Conservation (phyloP, 768 basidiomycete species). For the Lactarius trivialis region DNA sequence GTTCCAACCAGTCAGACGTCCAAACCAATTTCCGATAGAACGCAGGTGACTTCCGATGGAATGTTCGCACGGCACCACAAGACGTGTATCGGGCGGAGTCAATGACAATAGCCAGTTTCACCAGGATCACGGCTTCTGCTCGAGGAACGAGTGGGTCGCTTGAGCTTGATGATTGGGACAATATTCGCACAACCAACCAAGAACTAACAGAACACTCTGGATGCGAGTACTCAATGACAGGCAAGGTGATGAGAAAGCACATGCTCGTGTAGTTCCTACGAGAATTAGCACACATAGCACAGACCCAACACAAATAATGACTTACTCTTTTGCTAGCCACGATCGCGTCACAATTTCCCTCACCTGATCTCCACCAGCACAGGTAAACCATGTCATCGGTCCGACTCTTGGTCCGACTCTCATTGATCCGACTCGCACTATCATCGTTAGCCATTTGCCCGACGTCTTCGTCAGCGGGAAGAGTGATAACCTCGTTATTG, state of each 20-base stretch:
- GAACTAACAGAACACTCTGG: background rate
- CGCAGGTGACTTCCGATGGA: background rate
- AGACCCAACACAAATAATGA: background rate
- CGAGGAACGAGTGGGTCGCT: background rate
- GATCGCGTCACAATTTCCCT: background rate
- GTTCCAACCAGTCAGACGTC: background rate
- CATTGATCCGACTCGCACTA: background rate
- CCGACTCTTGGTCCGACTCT: background rate
- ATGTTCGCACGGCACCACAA: background rate
- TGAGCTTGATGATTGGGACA: background rate
- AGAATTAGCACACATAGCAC: background rate
- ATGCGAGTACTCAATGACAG: constrained; percentile 1
- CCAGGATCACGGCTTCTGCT: background rate
- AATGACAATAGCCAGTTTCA: background rate
- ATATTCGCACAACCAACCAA: background rate
- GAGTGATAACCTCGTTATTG: background rate
- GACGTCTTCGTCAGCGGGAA: background rate
- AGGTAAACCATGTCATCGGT: constrained; percentile 16
- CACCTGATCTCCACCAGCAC: constrained; percentile 15
- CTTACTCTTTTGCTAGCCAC: constrained; percentile 7
- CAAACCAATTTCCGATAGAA: background rate
- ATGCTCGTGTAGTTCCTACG: constrained; percentile 11
- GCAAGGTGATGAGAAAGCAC: constrained; percentile 15
- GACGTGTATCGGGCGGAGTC: background rate
- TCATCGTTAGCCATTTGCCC: background rate